Percentiles rank a stretch among this genome's conserved stretches.
These are phyloP conservation scores for Thelephora ganbajun DNA, from an alignment of 768 basidiomycete genomes.

Conservation along the genomic window DNA sequence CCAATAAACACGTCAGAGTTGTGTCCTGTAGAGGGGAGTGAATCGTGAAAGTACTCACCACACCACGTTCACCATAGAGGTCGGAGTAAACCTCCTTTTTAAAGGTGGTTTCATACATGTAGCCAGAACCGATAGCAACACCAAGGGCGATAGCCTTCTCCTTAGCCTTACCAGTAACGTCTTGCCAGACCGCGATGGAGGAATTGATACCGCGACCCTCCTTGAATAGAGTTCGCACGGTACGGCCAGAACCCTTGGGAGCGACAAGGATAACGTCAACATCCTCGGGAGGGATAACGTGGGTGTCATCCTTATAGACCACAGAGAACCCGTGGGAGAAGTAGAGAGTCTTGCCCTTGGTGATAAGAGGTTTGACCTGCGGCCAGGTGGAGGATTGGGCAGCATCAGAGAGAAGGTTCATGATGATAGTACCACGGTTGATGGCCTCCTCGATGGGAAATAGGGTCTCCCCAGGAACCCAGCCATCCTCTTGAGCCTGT, in stretches of 20 bases:
- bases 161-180: conserved; percentile 94
- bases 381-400: conserved; percentile 98
- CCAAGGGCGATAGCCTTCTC: conserved; percentile 94
- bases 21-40: background rate
- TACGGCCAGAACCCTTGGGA: conserved; percentile 97
- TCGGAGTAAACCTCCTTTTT: conserved; percentile 99
- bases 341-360: conserved; percentile 99
- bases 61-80: conserved; percentile 98
- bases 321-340: conserved; percentile 99
- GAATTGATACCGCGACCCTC: conserved; percentile 99
- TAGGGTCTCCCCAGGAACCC: conserved; percentile 95
- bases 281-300: conserved; percentile 81
- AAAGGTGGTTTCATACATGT: conserved; percentile 98
- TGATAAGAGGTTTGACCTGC: conserved; percentile 81
- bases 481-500: conserved; percentile 90
- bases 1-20: background rate
- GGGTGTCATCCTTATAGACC: conserved; percentile 94
- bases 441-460: conserved; percentile 99
- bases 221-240: conserved; percentile 98
- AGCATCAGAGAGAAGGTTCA: conserved; percentile 98
- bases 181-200: conserved; percentile 89
- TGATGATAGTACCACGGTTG: conserved; percentile 91
- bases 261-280: conserved; percentile 99
- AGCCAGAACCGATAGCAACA: conserved; percentile 91
- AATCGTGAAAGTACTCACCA: conserved; percentile 43